Evolutionary conservation across 2,329 filamentous ascomycete genomes (phyloP), one percentile per base, ranked within the genome.

Genomic region (Amesomyces nigricolor): DNA sequence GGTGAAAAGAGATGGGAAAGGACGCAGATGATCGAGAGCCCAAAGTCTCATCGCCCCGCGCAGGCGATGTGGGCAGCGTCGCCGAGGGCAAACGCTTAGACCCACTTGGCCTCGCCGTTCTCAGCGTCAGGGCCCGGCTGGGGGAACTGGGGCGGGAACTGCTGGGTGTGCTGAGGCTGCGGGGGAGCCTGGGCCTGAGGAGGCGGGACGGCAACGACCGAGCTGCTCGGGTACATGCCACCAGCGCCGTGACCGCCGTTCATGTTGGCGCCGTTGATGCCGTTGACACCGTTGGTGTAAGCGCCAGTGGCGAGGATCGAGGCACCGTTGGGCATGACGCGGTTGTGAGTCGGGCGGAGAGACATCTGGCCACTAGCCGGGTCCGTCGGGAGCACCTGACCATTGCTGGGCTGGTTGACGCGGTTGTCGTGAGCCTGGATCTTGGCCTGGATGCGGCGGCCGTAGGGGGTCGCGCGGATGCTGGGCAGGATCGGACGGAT

Each of bases 391-490:
- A 78, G 79, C 10, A 70, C 70, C 63, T 81, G 78, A 22, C 77
- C 77, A 50, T 74, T 79, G 38, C 58, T 63, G 32, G 67, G 70
- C n/a, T 68, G 63, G 49, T 73, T 74, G 57, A 70, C 75, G 61
- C 70, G 71, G 38, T 56, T 58, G 56, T 86, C 83, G 59, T 78
- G 79, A 26, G 80, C 75, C 61, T 83, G 76, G 55, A 99, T 88
- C 78, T 97, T 97, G 68, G 87, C 87, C 68, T 89, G 86, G 65
- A 97, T 95, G 59, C 94, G 90, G 63, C 94, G 91, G 51, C 94
- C 94, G 69, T 97, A 94, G 4, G 94, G 92, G 42, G 91, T 96
- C 64, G 89, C 86, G 61, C 91, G 89, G 61, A 97, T 95, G 42
- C 82, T 78, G 3, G 89, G 88, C 39, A 97, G 76, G 59, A 95